These are phyloP conservation scores for Fereydounia khargensis DNA, from an alignment of 1,284 basidiomycete genomes.

Conservation along the genomic window DNA sequence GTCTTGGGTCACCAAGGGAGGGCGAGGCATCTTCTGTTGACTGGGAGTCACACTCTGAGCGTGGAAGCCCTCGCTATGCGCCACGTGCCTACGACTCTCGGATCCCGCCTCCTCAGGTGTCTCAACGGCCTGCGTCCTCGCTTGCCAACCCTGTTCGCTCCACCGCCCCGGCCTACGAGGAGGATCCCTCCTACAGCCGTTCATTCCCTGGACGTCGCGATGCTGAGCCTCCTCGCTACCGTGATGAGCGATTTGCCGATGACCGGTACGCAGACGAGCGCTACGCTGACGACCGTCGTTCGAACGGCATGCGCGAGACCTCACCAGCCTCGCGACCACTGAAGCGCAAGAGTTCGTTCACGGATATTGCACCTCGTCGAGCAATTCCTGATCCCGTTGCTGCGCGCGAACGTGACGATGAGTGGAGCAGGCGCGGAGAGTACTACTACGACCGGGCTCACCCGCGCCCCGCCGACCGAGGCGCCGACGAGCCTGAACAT, in stretches of 20 bases:
- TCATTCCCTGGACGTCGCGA: no score
- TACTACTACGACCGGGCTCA: not conserved
- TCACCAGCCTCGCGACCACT: not conserved
- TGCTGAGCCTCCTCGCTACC: no score
- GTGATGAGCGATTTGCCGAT: no score
- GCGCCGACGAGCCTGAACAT: not conserved
- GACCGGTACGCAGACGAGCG: no score
- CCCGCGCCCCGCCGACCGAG: not conserved
- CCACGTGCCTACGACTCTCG: no score
- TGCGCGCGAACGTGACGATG: not conserved
- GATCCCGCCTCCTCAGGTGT: no score
- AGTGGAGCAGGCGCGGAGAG: not conserved
- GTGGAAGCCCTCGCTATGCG: conserved; percentile 17
- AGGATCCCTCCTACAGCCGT: no score
- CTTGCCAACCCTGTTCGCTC: no score
- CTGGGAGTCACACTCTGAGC: conserved; percentile 22
- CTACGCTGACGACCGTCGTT: not conserved
- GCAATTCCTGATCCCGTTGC: not conserved
- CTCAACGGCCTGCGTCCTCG: no score
- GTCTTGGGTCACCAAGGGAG: no score
- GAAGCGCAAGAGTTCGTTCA: not conserved
- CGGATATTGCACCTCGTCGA: not conserved
- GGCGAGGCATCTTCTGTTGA: conserved; percentile 14
- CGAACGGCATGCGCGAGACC: not conserved
- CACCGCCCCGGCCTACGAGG: no score